phyloP scores from a whole-genome alignment of 139 green algal species.

The Coelastrella sp. region DNA sequence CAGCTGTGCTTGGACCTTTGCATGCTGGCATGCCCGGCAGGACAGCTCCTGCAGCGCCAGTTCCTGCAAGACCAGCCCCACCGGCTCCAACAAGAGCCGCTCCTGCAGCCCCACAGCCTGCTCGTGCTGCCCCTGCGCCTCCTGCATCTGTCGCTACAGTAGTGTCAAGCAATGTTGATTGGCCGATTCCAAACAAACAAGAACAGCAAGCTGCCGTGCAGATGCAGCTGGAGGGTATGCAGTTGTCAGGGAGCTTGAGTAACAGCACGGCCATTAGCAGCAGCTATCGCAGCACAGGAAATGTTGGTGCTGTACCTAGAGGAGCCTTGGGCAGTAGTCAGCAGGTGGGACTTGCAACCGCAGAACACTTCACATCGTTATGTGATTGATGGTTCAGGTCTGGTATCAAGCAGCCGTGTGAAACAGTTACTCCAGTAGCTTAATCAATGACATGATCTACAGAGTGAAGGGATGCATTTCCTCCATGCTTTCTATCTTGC shows the following conservation, averaged over 20 bases:
- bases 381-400: too few species aligned
- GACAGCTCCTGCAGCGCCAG: conserved; percentile 7
- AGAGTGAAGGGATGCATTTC: too few species aligned
- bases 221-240: background rate
- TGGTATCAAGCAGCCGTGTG: too few species aligned
- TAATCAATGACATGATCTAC: too few species aligned
- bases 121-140: background rate
- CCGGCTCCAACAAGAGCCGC: background rate
- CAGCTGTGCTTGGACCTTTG: background rate
- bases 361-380: too few species aligned
- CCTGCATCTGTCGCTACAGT: background rate
- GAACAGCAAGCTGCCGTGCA: background rate
- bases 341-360: conserved; percentile 14
- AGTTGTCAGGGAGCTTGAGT: background rate
- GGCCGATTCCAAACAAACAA: background rate
- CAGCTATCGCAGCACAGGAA: background rate
- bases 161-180: background rate
- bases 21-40: conserved; percentile 4
- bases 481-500: background rate
- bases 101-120: background rate
- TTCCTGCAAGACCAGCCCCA: background rate
- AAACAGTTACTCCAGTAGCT: too few species aligned
- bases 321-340: background rate
- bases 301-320: background rate
- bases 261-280: conserved; percentile 30